Evolutionary conservation across 1,284 basidiomycete genomes (phyloP).

Genomic region (Stygiomarasmius scandens): DNA sequence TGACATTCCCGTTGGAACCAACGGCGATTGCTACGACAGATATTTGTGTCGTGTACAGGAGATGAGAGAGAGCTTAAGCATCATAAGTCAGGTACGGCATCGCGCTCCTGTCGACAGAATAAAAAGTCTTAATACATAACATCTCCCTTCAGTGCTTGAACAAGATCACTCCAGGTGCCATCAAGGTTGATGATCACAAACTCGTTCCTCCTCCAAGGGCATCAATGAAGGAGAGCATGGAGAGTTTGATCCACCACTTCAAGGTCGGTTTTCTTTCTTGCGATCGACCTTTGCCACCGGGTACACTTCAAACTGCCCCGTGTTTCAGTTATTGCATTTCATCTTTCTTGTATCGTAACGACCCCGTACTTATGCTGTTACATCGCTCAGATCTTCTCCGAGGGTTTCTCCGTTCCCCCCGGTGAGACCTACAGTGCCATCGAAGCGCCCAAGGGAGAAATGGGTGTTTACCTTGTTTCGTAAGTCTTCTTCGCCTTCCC

Average conservation of each 20-base stretch:
- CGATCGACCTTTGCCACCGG: neutral
- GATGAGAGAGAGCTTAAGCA: conserved; percentile 92
- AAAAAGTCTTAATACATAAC: neutral
- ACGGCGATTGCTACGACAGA: conserved; percentile 96
- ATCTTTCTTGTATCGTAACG: too few relatives aligned
- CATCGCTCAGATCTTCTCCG: conserved; percentile 88
- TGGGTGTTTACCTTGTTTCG: conserved; percentile 96
- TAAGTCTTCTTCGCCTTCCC: conserved; percentile 37
- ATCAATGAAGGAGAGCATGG: conserved; percentile 99
- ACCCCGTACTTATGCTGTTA: too few relatives aligned
- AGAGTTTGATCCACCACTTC: conserved; percentile 97
- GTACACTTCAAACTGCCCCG: neutral
- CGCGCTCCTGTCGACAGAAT: conserved; percentile 3
- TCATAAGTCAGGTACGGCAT: conserved; percentile 73
- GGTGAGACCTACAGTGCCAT: conserved; percentile 98
- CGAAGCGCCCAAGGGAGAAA: conserved; percentile 98
- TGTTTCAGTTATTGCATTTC: too few relatives aligned
- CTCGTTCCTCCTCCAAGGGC: conserved; percentile 96
- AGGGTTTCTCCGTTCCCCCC: conserved; percentile 97
- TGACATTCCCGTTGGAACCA: conserved; percentile 93
- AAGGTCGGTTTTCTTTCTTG: conserved; percentile 55
- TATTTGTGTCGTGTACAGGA: conserved; percentile 98
- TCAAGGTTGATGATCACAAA: conserved; percentile 98
- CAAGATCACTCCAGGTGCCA: conserved; percentile 93
- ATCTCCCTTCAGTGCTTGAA: conserved; percentile 75